Evolutionary conservation across 202 grass and related monocot species (phyloP).

Genomic region (Schoenoplectus tabernaemontani): DNA sequence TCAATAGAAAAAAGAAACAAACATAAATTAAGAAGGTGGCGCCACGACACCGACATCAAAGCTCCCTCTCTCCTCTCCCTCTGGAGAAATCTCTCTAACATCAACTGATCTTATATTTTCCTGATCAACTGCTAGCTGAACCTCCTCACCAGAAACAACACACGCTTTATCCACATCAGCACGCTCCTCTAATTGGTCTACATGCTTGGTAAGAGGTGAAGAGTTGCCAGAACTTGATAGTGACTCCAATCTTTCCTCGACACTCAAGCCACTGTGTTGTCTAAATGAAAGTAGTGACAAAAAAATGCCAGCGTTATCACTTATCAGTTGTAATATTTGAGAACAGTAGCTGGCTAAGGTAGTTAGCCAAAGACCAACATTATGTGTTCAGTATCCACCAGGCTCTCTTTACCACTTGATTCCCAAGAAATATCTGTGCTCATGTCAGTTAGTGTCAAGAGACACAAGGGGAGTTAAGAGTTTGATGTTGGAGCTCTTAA

Average conservation of each 20-base stretch:
- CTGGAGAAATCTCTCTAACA: constrained; percentile 73
- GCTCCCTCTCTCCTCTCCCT: constrained; percentile 49
- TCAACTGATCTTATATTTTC: constrained; percentile 75
- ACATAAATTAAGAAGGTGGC: constrained; percentile 32
- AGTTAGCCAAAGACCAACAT: background rate
- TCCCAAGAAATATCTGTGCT: background rate
- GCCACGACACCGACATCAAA: constrained; percentile 78
- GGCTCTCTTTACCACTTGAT: background rate
- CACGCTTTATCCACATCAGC: constrained; percentile 84
- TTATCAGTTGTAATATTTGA: background rate
- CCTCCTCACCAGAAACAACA: constrained; percentile 49
- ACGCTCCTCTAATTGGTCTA: constrained; percentile 59
- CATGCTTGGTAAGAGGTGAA: constrained; percentile 74
- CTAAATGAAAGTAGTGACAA: constrained; percentile 32
- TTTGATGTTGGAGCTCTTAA: background rate
- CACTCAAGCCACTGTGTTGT: constrained; percentile 62
- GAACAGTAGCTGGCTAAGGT: too few species aligned
- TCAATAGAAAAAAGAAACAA: background rate
- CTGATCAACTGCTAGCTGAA: constrained; percentile 53
- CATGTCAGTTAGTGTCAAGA: background rate
- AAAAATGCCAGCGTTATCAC: too few species aligned
- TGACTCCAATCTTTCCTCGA: constrained; percentile 70
- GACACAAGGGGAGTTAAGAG: too few species aligned
- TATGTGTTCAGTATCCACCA: background rate
- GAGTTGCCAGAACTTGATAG: constrained; percentile 44